Evolutionary conservation across 2,329 filamentous ascomycete species (phyloP), one percentile per base, ranked within the genome.

Genomic region (Sporothrix humicola): DNA sequence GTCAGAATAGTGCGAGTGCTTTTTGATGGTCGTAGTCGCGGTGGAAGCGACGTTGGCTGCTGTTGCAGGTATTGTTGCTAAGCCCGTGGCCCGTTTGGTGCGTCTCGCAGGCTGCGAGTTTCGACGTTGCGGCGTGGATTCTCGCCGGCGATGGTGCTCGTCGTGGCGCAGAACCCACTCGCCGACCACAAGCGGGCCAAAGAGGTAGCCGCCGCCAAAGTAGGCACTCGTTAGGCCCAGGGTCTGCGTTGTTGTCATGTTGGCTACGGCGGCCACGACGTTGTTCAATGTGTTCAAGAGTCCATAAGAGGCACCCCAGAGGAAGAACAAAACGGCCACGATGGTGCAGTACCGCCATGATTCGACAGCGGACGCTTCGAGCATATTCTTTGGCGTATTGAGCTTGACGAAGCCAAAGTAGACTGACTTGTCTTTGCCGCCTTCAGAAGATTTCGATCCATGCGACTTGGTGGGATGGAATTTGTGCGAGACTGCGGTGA

Each of bases 261-360:
- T 78, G 15, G 90, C 87, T 6, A 93, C 87, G 13, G 82, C 79
- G 50, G 91, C 89, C 71, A 94, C 90, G 31, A 89, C 89, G 23
- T 86, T 87, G 79, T 97, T 97, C 42, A 98, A 87, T 0, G 91
- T 92, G 78, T 96, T 94, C 2, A 97, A 85, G 1, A 97, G 86
- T 0, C 95, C 95, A 77, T 97, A 97, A 0, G 94, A 94, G 73
- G 97, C 92, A 0, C 95, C 95, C 94, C 94, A 78, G 2, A 97
- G 84, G 76, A 97, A 90, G 82, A 97, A 97, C 0, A 97, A 84
- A 7, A 95, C 87, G 0, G 92, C 93, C 26, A 97, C 93, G 76
- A 93, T 85, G 17, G 88, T 86, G 78, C 92, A 91, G 76, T 93
- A 93, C 76, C 90, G 92, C 76, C 92, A 83, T 0, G 91, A 92